Evolutionary conservation across 495 filamentous ascomycete genomes (phyloP).

Genomic region (Monascus purpureus): DNA sequence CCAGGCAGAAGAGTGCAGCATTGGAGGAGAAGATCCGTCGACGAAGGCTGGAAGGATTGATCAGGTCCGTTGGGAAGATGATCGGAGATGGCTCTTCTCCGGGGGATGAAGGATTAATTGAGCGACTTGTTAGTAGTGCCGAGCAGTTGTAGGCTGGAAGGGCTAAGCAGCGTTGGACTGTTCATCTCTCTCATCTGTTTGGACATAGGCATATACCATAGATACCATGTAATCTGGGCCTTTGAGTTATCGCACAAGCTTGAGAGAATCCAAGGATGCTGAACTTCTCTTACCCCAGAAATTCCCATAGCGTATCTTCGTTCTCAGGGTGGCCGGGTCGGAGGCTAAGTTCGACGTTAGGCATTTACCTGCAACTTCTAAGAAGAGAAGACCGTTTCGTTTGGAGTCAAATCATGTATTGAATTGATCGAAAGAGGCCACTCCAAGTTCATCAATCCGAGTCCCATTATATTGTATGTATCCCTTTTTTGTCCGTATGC

Average conservation of each 20-base stretch:
- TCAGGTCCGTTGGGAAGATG: conserved; percentile 22
- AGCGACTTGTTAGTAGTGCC: conserved; percentile 20
- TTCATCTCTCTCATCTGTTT: no score
- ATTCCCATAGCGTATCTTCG: no score
- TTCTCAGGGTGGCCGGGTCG: no score
- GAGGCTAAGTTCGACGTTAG: no score
- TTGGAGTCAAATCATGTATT: no score
- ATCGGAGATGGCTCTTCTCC: conserved; percentile 15
- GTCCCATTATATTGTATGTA: not conserved
- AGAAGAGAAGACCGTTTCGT: no score
- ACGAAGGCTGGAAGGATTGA: conserved; percentile 37
- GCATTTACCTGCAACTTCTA: no score
- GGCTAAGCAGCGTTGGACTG: no score
- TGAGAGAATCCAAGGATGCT: no score
- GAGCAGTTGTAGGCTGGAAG: conserved; percentile 21
- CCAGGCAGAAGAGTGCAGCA: conserved; percentile 62
- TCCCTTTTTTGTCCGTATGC: not conserved
- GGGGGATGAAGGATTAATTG: conserved; percentile 16
- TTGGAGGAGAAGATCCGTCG: conserved; percentile 60
- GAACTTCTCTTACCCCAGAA: no score
- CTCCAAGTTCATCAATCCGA: not conserved
- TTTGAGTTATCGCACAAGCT: no score
- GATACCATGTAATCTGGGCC: no score
- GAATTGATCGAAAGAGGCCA: not conserved
- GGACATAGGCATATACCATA: not conserved